A percentile compares a stretch with the other conserved stretches of the same genome.
phyloP scores from a whole-genome alignment of 2,329 filamentous ascomycete genomes.

The Teratosphaeria gauchensis region DNA sequence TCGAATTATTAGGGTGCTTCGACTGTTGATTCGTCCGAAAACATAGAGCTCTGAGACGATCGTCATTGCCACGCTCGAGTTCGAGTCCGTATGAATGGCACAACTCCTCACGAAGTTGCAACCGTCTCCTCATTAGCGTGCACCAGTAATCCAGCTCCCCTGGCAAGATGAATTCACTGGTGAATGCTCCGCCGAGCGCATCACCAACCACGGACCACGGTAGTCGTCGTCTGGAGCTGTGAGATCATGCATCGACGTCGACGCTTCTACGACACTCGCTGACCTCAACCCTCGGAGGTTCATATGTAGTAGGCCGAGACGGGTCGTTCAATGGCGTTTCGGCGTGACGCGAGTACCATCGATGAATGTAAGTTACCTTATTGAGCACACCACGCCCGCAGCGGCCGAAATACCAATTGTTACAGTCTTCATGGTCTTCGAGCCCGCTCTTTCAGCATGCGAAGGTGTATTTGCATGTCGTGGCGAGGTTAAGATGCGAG shows the following conservation, averaged over 20 bases:
- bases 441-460: not conserved
- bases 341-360: not conserved
- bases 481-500: not conserved
- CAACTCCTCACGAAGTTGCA: not conserved
- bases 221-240: not conserved
- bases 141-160: not conserved
- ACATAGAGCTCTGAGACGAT: not conserved
- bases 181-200: not conserved
- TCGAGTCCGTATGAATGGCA: not conserved
- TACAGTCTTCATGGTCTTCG: not conserved
- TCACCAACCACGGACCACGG: not conserved
- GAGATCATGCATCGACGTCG: not conserved
- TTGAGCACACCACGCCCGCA: not conserved
- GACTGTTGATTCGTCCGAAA: too few species aligned
- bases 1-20: too few species aligned
- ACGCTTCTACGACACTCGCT: not conserved
- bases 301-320: not conserved
- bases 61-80: not conserved
- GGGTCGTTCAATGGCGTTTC: not conserved
- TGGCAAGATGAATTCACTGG: not conserved
- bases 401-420: not conserved
- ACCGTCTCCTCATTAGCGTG: not conserved
- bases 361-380: not conserved
- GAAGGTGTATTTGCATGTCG: not conserved
- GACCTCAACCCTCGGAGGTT: not conserved